phyloP scores from a whole-genome alignment of 148 eudicot genomes.

The Pharnaceum exiguum region DNA sequence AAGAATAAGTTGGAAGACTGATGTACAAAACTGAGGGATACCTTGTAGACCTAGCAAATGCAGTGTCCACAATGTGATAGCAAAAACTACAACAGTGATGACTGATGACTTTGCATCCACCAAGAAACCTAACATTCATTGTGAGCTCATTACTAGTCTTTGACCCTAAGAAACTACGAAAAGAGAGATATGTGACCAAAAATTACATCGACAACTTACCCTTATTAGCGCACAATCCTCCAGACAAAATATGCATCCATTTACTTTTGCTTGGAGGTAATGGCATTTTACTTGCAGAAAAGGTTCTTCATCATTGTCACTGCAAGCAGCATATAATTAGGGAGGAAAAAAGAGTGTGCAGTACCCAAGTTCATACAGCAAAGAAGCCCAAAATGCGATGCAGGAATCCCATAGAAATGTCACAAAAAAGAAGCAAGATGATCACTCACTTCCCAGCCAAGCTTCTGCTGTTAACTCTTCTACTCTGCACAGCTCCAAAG shows the following conservation, averaged over 20 bases:
- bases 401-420: constrained; percentile 9
- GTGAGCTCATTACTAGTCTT: not conserved
- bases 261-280: constrained; percentile 60
- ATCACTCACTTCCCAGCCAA: constrained; percentile 81
- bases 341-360: constrained; percentile 5
- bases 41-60: too few species aligned
- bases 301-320: constrained; percentile 73
- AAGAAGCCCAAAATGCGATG: constrained; percentile 14
- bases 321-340: constrained; percentile 31
- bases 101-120: too few species aligned
- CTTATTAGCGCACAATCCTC: constrained; percentile 83
- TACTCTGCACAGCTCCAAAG: constrained; percentile 62
- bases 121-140: not conserved
- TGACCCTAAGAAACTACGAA: not conserved
- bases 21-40: too few species aligned
- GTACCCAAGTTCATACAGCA: not conserved
- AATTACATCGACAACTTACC: constrained; percentile 34
- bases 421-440: constrained; percentile 33
- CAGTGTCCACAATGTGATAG: too few species aligned
- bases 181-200: not conserved
- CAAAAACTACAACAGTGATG: too few species aligned
- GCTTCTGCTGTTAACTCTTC: constrained; percentile 47
- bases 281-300: constrained; percentile 68
- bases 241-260: constrained; percentile 37
- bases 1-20: too few species aligned